Evolutionary conservation across 1,139 yeast species (phyloP), one percentile per base, ranked within the genome.

Genomic region (Starmera stellimalicola): DNA sequence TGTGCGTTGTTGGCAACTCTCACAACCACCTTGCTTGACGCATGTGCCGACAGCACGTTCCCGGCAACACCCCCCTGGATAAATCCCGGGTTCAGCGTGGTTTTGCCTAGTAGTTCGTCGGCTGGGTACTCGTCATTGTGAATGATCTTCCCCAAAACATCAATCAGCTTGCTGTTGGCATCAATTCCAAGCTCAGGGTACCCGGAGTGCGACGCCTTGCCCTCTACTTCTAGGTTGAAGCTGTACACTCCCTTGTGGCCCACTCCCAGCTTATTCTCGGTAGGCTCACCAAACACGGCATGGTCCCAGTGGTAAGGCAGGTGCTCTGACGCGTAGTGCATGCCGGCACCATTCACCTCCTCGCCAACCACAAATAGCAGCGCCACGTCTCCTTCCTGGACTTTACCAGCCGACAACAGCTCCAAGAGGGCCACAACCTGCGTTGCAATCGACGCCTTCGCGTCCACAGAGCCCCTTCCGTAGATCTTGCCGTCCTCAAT

Each of bases 241-340:
- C 56, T 36, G 44, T 62, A 61, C 40, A 60, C 51, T 47, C 88
- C 79, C 50, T 79, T 79, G 48, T 79, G 88, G 8, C 87, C 87
- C 6, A 71, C 71, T 3, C 82, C 84, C 17, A 79, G 61, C 46
- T 74, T 76, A 50, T 69, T 60, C 43, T 77, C 85, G 0, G 88
- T 78, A 15, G 88, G 87, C 49, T 79, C 88, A 11, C 87, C 87
- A 53, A 78, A 78, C 30, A 79, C 67, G 17, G 71, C 85, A 5
- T 68, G 48, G 6, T 71, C 72, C 83, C 84, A 79, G 3, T 54
- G 49, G 10, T 67, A 68, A 19, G 63, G 65, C 31, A 73, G 48
- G 15, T 53, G 25, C 2, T 50, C 49, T 28, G 55, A 47, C 3
- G 71, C 80, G 19, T 51, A 42, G 22, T 41, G 47, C 82, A 78